These are phyloP conservation scores for Arxiozyma heterogenica DNA, from an alignment of 1,139 yeast species.

Conservation along the genomic window DNA sequence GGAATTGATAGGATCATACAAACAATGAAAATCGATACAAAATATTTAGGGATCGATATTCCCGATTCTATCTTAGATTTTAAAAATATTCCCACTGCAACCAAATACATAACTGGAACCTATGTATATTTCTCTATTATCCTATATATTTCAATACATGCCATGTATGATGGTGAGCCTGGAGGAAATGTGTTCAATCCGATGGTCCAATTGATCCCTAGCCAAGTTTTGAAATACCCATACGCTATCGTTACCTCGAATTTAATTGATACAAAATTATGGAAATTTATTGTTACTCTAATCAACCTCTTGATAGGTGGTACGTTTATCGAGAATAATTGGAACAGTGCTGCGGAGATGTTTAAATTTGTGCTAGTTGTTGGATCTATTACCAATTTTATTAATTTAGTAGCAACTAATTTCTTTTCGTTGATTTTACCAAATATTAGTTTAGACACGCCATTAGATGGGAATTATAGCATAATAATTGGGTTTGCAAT, in stretches of 20 bases:
- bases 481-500: conserved; percentile 70
- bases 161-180: conserved; percentile 17
- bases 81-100: conserved; percentile 35
- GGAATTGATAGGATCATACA: neutral
- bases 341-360: conserved; percentile 51
- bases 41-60: conserved; percentile 17
- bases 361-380: conserved; percentile 49
- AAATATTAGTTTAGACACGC: conserved; percentile 19
- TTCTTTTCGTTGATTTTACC: conserved; percentile 34
- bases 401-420: conserved; percentile 34
- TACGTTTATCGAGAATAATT: conserved; percentile 41
- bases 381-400: conserved; percentile 51
- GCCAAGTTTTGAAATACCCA: conserved; percentile 50
- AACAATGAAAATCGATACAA: conserved; percentile 14
- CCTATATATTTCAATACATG: conserved; percentile 31
- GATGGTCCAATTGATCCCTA: conserved; percentile 61
- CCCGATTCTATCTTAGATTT: conserved; percentile 17
- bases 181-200: conserved; percentile 32
- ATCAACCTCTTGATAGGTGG: conserved; percentile 47
- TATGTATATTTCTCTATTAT: conserved; percentile 30
- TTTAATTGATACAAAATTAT: conserved; percentile 55
- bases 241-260: conserved; percentile 70
- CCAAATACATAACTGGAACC: conserved; percentile 30
- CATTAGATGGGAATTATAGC: conserved; percentile 67
- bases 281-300: conserved; percentile 43